Base-by-base conservation (phyloP, 169 alveolate species). In the Neospora caninum region DNA sequence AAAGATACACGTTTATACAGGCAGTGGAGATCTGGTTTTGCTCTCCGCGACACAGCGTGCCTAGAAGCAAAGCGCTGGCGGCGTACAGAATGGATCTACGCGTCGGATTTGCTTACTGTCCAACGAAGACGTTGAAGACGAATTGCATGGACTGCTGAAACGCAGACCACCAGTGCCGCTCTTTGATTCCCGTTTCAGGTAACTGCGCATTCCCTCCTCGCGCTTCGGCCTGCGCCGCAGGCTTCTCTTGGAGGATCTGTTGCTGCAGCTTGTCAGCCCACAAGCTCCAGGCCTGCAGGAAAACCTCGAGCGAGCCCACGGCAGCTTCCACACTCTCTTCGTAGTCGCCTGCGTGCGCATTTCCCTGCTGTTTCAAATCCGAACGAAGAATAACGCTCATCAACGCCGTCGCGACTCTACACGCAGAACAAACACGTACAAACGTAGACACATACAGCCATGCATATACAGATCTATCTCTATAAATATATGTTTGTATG, bases 191-290 rank as follows among this genome's bases (percentile, higher is more conserved):
- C 7, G 73, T 6, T 27, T 13, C 73, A 2, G 84, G 31, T 0
- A 58, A 18, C 70, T 2, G 43, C 42, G 1, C 45, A 16, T 73
- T 31, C n/a, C n/a, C 45, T 20, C 18, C 41, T n/a, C 18, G 80
- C 9, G 13, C 38, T n/a, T 69, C n/a, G 41, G 80, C 41, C 20
- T 22, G 84, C 38, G 39, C n/a, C 84, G 49, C 45, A 27, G 84
- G 84, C 42, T 73, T 73, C 18, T 31, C 39, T 13, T 73, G 84
- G 7, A 73, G 84, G 27, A 73, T 27, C 84, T 73, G 84, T 43
- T 73, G 84, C 42, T 73, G 84, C 84, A 73, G 84, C 84, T 36
- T 73, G 84, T 73, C 84, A 7, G 84, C 13, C 84, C 84, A 73
- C 84, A 36, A 18, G 43, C 84, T 73, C 84, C 39, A 36, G 43